Evolutionary conservation across 345 rosid species (phyloP).

Genomic region (Syzygium oleosum): DNA sequence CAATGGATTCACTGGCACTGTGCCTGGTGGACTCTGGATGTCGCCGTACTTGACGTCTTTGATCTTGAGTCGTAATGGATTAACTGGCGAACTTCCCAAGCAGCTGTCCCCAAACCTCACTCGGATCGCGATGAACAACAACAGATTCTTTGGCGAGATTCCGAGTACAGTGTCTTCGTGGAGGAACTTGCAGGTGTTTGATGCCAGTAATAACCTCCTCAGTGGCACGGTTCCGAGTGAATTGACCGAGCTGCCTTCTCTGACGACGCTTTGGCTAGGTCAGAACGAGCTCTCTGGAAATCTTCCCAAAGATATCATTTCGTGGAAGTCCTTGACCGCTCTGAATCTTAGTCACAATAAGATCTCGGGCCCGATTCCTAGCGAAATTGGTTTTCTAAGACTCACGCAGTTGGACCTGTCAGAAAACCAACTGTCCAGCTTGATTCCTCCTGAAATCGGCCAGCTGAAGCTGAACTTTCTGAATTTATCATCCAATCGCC

Average conservation of each 20-base stretch:
- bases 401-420: constrained; percentile 39
- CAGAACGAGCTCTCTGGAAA: constrained; percentile 41
- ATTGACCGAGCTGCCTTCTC: constrained; percentile 26
- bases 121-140: constrained; percentile 28
- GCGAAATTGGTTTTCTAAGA: constrained; percentile 13
- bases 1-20: constrained; percentile 30
- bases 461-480: no score
- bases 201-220: constrained; percentile 44
- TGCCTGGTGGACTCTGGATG: constrained; percentile 50
- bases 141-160: constrained; percentile 37
- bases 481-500: neutral
- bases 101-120: constrained; percentile 21
- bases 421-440: constrained; percentile 33
- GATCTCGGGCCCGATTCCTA: constrained; percentile 43
- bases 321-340: constrained; percentile 30
- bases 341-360: constrained; percentile 43
- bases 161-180: constrained; percentile 26
- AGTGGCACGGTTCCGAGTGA: constrained; percentile 34
- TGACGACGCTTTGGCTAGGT: constrained; percentile 29
- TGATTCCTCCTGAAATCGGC: no score
- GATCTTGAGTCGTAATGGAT: constrained; percentile 17
- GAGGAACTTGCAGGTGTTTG: constrained; percentile 23
- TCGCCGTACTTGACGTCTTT: constrained; percentile 8
- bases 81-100: constrained; percentile 43
- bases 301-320: constrained; percentile 31